Percentiles rank a stretch among this genome's conserved stretches.
phyloP scores from a whole-genome alignment of 768 basidiomycete genomes.

The Multifurca ochricompacta region DNA sequence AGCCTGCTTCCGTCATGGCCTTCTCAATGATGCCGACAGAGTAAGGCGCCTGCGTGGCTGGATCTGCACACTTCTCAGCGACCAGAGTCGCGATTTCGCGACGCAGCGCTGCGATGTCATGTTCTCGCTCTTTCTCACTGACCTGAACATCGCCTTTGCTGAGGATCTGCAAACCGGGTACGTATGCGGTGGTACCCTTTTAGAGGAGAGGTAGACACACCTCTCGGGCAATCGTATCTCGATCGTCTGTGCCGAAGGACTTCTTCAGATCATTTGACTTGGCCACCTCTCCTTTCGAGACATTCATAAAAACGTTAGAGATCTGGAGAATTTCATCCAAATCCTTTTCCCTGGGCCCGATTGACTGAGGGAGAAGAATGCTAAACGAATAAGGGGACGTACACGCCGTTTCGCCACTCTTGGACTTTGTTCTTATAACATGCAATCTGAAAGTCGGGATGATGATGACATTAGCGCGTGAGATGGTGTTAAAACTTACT shows the following conservation, averaged over 20 bases:
- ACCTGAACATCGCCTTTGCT: slow-evolving; percentile 97
- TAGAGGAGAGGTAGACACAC: slow-evolving; percentile 31
- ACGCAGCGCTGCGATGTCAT: slow-evolving; percentile 74
- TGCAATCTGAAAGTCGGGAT: slow-evolving; percentile 54
- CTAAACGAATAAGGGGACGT: slow-evolving; percentile 26
- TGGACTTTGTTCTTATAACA: slow-evolving; percentile 99
- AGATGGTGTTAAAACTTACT: slow-evolving; percentile 16
- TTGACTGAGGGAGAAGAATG: neutral
- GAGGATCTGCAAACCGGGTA: slow-evolving; percentile 52
- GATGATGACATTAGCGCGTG: neutral
- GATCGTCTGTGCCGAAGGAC: slow-evolving; percentile 73
- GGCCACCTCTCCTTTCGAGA: slow-evolving; percentile 92
- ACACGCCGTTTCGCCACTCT: slow-evolving; percentile 91
- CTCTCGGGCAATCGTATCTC: slow-evolving; percentile 72
- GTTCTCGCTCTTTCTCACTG: slow-evolving; percentile 89
- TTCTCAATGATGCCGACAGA: slow-evolving; percentile 96
- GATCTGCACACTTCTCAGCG: slow-evolving; percentile 94
- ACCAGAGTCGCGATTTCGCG: slow-evolving; percentile 91
- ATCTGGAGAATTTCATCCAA: slow-evolving; percentile 96
- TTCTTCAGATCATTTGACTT: slow-evolving; percentile 86
- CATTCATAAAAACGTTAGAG: slow-evolving; percentile 91
- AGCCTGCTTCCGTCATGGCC: slow-evolving; percentile 92
- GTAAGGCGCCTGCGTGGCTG: slow-evolving; percentile 80
- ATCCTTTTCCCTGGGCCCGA: slow-evolving; percentile 64
- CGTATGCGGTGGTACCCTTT: neutral